Evolutionary conservation across 352 stramenopile species (phyloP).

Genomic region (Pythium biforme): DNA sequence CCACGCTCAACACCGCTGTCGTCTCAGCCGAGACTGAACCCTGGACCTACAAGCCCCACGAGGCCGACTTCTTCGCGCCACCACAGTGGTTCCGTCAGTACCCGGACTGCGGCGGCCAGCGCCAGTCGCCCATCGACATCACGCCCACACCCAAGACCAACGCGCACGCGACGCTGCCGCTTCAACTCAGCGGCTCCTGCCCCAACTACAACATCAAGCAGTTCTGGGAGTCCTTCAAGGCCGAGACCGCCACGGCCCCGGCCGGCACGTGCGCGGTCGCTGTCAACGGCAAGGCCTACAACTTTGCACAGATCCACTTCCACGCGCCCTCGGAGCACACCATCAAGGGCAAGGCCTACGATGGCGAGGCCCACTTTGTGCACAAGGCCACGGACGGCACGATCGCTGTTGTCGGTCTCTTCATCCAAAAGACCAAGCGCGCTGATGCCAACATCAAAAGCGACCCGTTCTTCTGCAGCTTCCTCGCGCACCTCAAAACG

Average conservation of each 20-base stretch:
- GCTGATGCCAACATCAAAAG: neutral
- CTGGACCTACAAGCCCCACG: constrained; percentile 4
- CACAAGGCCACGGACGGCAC: constrained; percentile 31
- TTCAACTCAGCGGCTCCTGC: constrained; percentile 21
- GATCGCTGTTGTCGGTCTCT: constrained; percentile 32
- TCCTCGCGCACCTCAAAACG: constrained; percentile 34
- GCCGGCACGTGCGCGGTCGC: neutral
- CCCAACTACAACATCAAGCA: constrained; percentile 20
- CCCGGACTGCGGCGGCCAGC: constrained; percentile 23
- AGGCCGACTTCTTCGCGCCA: neutral
- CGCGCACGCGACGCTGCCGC: neutral
- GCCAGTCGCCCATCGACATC: constrained; percentile 34
- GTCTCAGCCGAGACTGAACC: neutral
- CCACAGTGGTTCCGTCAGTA: constrained; percentile 20
- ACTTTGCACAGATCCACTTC: constrained; percentile 36
- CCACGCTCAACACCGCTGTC: too few relatives aligned
- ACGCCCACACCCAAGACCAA: neutral
- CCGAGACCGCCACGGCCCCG: constrained; percentile 2
- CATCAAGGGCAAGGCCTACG: constrained; percentile 29
- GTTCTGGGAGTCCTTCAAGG: constrained; percentile 23
- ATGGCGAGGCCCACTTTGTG: constrained; percentile 42
- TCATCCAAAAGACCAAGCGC: constrained; percentile 4
- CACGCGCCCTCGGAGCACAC: constrained; percentile 42
- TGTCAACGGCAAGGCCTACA: constrained; percentile 25
- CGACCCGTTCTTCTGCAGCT: constrained; percentile 30